A percentile compares a stretch with the other conserved stretches of the same genome.
phyloP scores from a whole-genome alignment of 768 basidiomycete species.

The Dictyophora rubrovolvata region DNA sequence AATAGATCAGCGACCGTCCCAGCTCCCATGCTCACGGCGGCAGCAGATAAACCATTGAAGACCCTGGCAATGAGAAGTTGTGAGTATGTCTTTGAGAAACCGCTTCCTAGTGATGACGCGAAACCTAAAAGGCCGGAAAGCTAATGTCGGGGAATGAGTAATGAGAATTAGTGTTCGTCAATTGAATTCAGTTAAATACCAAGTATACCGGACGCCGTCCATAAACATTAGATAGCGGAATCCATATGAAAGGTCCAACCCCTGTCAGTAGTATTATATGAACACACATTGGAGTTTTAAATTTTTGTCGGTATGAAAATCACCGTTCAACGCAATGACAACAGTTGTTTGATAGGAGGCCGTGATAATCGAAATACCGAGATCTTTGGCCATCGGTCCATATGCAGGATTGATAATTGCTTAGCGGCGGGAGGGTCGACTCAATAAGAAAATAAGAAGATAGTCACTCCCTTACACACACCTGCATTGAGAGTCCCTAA shows the following conservation, averaged over 20 bases:
- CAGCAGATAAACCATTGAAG: conserved; percentile 29
- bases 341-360: conserved; percentile 31
- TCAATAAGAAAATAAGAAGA: background rate
- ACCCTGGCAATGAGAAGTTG: conserved; percentile 17
- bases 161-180: background rate
- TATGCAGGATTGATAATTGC: conserved; percentile 31
- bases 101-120: conserved; percentile 25
- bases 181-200: background rate
- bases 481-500: conserved; percentile 27
- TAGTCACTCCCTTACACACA: background rate
- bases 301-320: background rate
- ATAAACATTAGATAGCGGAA: conserved; percentile 32
- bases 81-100: conserved; percentile 16
- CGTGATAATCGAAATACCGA: conserved; percentile 25
- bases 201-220: conserved; percentile 29
- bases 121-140: conserved; percentile 27
- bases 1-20: conserved; percentile 31
- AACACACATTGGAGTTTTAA: background rate
- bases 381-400: conserved; percentile 27
- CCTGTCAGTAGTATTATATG: background rate
- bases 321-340: conserved; percentile 19
- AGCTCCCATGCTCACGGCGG: conserved; percentile 28
- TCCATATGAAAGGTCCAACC: conserved; percentile 28
- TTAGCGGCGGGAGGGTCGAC: background rate
- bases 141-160: background rate